A percentile compares a stretch with the other conserved stretches of the same genome.
Evolutionary conservation across 768 basidiomycete species (phyloP).

Genomic region (Rhizopogon rudus): DNA sequence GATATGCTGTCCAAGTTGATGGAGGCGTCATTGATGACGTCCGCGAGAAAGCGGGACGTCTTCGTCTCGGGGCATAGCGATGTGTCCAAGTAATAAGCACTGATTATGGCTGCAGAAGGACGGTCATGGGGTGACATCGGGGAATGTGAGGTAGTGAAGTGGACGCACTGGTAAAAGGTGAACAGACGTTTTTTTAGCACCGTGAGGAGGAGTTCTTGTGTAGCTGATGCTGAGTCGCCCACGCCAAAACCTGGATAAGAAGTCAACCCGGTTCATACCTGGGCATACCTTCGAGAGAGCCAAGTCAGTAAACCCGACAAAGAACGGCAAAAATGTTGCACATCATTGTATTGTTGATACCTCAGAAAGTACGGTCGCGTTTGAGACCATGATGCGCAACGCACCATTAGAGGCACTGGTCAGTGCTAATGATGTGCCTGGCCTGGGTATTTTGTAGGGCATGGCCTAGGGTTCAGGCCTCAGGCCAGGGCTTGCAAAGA

Average conservation of each 20-base stretch:
- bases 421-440: conserved; percentile 8
- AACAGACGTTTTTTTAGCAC: conserved; percentile 61
- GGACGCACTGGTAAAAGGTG: conserved; percentile 56
- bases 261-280: background rate
- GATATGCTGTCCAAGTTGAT: conserved; percentile 55
- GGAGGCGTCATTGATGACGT: conserved; percentile 59
- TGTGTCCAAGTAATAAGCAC: conserved; percentile 60
- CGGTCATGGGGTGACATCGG: background rate
- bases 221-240: conserved; percentile 61
- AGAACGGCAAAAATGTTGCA: conserved; percentile 70
- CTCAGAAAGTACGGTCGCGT: conserved; percentile 25
- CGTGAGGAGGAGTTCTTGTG: conserved; percentile 54
- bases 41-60: conserved; percentile 61
- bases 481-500: too few relatives aligned
- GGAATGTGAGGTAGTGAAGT: too few relatives aligned
- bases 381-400: conserved; percentile 5
- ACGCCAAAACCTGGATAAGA: conserved; percentile 53
- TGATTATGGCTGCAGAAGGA: conserved; percentile 47
- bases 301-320: conserved; percentile 58
- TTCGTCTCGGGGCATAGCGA: conserved; percentile 68
- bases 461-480: too few relatives aligned
- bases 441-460: too few relatives aligned
- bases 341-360: conserved; percentile 60
- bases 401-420: conserved; percentile 27
- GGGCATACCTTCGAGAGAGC: conserved; percentile 52